A percentile compares a stretch with the other conserved stretches of the same genome.
Evolutionary conservation across 225 moss, liverwort and hornwort species (phyloP).

Genomic region (Pseudoscleropodium purum): DNA sequence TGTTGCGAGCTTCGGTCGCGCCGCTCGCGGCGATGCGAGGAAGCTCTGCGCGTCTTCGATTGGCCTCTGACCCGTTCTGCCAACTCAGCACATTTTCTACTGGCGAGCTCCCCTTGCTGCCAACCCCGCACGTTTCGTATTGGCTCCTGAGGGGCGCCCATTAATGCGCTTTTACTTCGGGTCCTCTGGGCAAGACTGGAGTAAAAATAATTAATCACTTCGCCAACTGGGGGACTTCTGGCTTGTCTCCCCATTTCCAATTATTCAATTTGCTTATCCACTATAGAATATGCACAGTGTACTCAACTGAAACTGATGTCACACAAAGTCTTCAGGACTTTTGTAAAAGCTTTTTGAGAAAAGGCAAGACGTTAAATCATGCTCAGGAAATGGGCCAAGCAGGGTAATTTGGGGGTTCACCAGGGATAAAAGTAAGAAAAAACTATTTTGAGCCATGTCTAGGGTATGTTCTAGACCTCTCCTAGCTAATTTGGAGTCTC

Average conservation of each 20-base stretch:
- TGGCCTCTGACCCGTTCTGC: not conserved
- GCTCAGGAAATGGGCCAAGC: no score
- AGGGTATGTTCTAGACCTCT: no score
- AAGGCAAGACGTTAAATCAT: no score
- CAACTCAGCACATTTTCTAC: not conserved
- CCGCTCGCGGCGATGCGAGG: not conserved
- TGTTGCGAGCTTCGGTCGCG: not conserved
- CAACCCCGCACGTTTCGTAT: not conserved
- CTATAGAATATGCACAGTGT: not conserved
- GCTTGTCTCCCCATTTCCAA: not conserved
- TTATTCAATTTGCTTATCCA: not conserved
- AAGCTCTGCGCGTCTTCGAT: not conserved
- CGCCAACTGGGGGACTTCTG: not conserved
- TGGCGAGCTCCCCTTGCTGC: not conserved
- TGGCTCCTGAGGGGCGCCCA: not conserved
- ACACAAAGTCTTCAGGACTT: not conserved
- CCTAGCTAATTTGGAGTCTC: no score
- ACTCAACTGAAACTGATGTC: no score
- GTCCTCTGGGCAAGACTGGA: not conserved
- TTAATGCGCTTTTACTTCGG: slow-evolving; percentile 1
- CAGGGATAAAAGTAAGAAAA: no score
- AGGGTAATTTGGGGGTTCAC: no score
- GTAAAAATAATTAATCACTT: not conserved
- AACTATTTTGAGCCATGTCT: no score
- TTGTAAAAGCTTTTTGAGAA: not conserved